Evolutionary conservation across 1,139 yeast genomes (phyloP), one percentile per base, ranked within the genome.

Genomic region (Geotrichum phurueaensis): DNA sequence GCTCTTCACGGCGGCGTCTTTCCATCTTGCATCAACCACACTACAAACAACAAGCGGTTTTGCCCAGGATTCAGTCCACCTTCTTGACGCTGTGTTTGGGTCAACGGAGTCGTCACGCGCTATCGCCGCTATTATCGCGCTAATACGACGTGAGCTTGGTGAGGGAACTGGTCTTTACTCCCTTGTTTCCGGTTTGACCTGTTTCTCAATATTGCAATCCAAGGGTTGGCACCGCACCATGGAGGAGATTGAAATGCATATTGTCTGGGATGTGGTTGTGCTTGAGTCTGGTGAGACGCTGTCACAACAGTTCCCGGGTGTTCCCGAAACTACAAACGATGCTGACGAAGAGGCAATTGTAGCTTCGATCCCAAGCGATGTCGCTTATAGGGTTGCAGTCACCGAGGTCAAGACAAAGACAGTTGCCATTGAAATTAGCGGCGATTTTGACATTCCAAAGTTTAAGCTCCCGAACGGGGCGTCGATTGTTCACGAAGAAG

Each of bases 251-350:
- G 71, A 70, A 53, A 63, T 65, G 63, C 64, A 67, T 25, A 67
- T 68, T 22, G 60, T 73, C 12, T 73, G 75, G 75, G 75, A 72
- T 56, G 75, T 72, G 20, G 71, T 71, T 3, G 74, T 72, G 6
- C 64, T 71, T 9, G 75, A 72, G 29, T 66, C 69, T 1, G 75
- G 75, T 13, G 73, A 70, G 53, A 68, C 72, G 6, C 60, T 71
- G 1, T 66, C 71, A 1, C 69, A 69, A 29, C 72, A 70, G 60
- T 63, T 69, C 50, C 70, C 69, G 5, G 64, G 62, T n/a, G 60
- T 59, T 12, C 63, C 65, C 18, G 65, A 62, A 12, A 59, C 65
- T 22, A 56, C 60, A 25, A 51, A 53, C 33, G 60, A 59, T 25
- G 57, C 67, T 33, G 68, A 68, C 50, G 71, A 70, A 25, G 72